phyloP scores from a whole-genome alignment of 768 basidiomycete genomes.

The Russula foetens region DNA sequence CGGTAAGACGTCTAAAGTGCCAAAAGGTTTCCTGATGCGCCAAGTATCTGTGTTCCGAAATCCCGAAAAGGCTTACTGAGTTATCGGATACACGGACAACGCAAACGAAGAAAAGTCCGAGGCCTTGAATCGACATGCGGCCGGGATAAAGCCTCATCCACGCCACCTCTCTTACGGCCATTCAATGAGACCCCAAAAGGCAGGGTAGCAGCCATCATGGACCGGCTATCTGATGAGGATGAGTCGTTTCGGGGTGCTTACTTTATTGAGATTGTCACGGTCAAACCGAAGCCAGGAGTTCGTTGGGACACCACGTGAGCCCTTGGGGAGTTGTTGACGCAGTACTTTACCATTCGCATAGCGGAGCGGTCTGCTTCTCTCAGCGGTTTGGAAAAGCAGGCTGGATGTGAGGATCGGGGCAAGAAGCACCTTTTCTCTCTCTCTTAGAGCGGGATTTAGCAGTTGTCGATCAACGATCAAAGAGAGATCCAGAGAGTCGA shows the following conservation, averaged over 20 bases:
- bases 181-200: too few relatives aligned
- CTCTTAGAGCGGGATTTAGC: slow-evolving; percentile 1
- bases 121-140: not conserved
- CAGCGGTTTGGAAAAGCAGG: too few relatives aligned
- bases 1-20: too few relatives aligned
- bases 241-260: not conserved
- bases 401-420: slow-evolving; percentile 1
- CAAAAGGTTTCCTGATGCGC: too few relatives aligned
- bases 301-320: not conserved
- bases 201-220: too few relatives aligned
- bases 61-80: too few relatives aligned
- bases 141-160: not conserved
- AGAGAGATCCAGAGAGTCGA: not conserved
- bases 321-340: too few relatives aligned
- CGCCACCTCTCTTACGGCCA: not conserved
- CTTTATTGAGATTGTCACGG: not conserved
- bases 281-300: not conserved
- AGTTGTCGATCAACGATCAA: slow-evolving; percentile 3
- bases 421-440: not conserved
- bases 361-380: too few relatives aligned
- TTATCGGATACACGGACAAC: not conserved
- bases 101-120: not conserved
- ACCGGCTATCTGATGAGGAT: not conserved
- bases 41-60: not conserved
- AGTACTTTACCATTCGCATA: too few relatives aligned